Conservation (phyloP, 1,284 basidiomycete species). For the Trametes polyzona region DNA sequence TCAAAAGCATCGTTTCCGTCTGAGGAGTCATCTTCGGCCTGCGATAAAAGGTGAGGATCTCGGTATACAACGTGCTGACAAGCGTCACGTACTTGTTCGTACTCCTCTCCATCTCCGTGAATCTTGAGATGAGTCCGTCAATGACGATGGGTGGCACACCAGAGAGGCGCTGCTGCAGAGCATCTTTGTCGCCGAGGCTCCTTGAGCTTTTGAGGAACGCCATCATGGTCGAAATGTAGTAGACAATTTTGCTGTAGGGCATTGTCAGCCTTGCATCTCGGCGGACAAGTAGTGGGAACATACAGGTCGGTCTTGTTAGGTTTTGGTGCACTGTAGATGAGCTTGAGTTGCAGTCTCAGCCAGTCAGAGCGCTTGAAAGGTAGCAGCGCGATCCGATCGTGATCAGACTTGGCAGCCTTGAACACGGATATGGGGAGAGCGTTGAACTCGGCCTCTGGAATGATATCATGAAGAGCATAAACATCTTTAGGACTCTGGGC, state of each 20-base stretch:
- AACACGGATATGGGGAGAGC: constrained; percentile 59
- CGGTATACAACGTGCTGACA: background rate
- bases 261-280: background rate
- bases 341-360: constrained; percentile 62
- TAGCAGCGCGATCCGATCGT: constrained; percentile 58
- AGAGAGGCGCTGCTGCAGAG: constrained; percentile 57
- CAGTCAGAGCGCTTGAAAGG: constrained; percentile 70
- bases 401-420: constrained; percentile 50
- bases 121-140: constrained; percentile 78
- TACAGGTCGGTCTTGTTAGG: constrained; percentile 65
- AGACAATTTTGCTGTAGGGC: constrained; percentile 64
- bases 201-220: constrained; percentile 59
- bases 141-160: constrained; percentile 67
- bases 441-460: constrained; percentile 79
- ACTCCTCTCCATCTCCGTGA: constrained; percentile 74
- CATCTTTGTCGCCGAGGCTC: constrained; percentile 52
- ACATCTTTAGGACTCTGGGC: constrained; percentile 73
- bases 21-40: constrained; percentile 74
- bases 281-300: constrained; percentile 26
- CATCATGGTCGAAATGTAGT: constrained; percentile 81
- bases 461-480: constrained; percentile 77
- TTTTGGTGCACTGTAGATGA: constrained; percentile 45
- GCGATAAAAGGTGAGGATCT: constrained; percentile 3
- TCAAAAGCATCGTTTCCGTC: constrained; percentile 71
- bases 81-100: constrained; percentile 55